Base-by-base conservation (phyloP, 2,329 filamentous ascomycete genomes). In the Ceratocystis ficicola region DNA sequence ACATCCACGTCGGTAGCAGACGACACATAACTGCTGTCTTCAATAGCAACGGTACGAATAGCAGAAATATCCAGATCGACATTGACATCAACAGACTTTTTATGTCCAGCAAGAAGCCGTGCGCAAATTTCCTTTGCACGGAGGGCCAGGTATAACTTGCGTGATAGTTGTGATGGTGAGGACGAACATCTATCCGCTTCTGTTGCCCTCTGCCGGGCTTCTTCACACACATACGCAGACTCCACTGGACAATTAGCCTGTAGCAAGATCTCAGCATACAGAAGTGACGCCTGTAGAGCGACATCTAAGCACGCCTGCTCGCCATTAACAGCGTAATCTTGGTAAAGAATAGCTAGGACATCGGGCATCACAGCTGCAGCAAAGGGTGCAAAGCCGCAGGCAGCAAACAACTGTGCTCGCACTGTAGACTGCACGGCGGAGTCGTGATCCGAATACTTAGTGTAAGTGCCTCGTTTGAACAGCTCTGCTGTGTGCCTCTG, bases 401-500 rank as follows among this genome's bases (percentile, higher is more conserved):
- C 28, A n/a, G 55, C 55, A 59, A 59, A 59, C 25, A 59, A 30
- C 17, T 30, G 55, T 30, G 55, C 55, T 28, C 55, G 55, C 55
- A 59, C 55, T 8, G 15, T 59, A 25, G 28, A 30, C 6, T 59
- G 55, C 55, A 59, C 55, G 55, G 55, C 55, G 25, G 30, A 59
- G 30, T 59, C 55, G 25, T n/a, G 5, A n/a, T 59, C 25, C 4
- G 55, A 59, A 28, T 59, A 30, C 15, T 59, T 28, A 8, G 55
- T 59, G 30, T 32, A 36, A 32, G 25, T 30, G 28, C 55, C 55
- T 28, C 55, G 55, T 30, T 59, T 59, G 55, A 59, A 36, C 3
- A 59, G 55, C 55, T 59, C 55, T 7, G 55, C 55, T n/a, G 55
- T 32, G 55, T 59, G 55, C 5, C 55, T 28, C 22, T 59, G 55